Evolutionary conservation across 164 flowering plant genomes (phyloP).

Genomic region (Annona cherimola): DNA sequence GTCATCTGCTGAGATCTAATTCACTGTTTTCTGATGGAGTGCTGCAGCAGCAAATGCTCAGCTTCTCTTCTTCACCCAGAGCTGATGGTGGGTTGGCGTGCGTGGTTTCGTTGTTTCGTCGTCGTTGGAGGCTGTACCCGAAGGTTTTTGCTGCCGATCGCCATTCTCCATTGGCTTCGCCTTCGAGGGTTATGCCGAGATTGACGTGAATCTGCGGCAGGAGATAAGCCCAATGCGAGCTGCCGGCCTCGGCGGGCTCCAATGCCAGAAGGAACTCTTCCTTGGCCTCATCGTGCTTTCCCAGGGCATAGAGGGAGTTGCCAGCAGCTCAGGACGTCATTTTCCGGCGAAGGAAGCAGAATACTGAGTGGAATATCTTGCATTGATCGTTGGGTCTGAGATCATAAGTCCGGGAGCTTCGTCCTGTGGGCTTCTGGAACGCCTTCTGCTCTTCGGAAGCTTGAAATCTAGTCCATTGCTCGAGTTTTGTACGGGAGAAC

Average conservation of each 20-base stretch:
- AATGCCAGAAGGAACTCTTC: slow-evolving; percentile 72
- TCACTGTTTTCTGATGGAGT: slow-evolving; percentile 32
- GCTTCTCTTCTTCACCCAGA: slow-evolving; percentile 55
- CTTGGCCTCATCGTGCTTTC: slow-evolving; percentile 60
- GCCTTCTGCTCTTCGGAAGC: too few species aligned
- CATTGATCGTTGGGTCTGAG: too few species aligned
- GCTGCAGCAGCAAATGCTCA: slow-evolving; percentile 53
- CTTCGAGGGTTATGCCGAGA: slow-evolving; percentile 89
- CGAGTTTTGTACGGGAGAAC: too few species aligned
- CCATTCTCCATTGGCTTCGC: slow-evolving; percentile 49
- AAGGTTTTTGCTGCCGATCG: too few species aligned
- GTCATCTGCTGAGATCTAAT: slow-evolving; percentile 39
- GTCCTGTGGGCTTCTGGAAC: too few species aligned
- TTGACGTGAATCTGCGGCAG: slow-evolving; percentile 98
- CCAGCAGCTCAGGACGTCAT: slow-evolving; percentile 30
- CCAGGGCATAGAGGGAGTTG: slow-evolving; percentile 66
- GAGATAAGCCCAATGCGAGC: slow-evolving; percentile 80
- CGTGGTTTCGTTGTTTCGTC: too few species aligned
- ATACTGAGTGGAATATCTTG: too few species aligned
- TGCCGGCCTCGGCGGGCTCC: slow-evolving; percentile 91
- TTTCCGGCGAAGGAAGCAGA: too few species aligned
- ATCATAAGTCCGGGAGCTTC: too few species aligned
- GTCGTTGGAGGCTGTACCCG: too few species aligned
- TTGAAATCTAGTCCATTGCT: too few species aligned
- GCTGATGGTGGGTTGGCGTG: slow-evolving; percentile 22